Conservation (phyloP, 139 green algal species). For the Edaphochlamys debaryana region DNA sequence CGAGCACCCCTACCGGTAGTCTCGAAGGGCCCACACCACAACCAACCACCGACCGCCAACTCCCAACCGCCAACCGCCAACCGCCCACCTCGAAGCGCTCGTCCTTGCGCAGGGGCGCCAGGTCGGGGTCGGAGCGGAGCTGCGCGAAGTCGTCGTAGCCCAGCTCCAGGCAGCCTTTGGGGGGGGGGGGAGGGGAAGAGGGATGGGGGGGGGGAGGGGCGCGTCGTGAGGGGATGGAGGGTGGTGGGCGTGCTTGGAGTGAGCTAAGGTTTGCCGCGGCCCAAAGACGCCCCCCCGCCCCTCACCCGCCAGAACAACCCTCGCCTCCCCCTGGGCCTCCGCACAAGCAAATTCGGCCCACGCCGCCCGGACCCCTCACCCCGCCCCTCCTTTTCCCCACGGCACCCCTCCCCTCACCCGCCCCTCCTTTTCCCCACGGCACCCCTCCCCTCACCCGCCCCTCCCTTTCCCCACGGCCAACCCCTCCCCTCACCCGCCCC, state of each 20-base stretch:
- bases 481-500: neutral
- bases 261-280: too few relatives aligned
- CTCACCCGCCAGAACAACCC: too few relatives aligned
- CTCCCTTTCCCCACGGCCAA: too few relatives aligned
- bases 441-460: neutral
- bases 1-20: too few relatives aligned
- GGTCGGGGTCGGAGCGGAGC: slow-evolving; percentile 77
- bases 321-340: too few relatives aligned
- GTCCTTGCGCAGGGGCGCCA: slow-evolving; percentile 68
- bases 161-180: slow-evolving; percentile 71
- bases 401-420: neutral
- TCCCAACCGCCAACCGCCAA: neutral
- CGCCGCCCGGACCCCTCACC: too few relatives aligned
- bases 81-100: slow-evolving; percentile 73
- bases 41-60: neutral
- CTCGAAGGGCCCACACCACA: too few relatives aligned
- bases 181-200: neutral
- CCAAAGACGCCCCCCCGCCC: too few relatives aligned
- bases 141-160: slow-evolving; percentile 78
- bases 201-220: neutral
- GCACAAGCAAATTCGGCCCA: too few relatives aligned
- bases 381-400: too few relatives aligned
- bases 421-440: too few relatives aligned
- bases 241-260: too few relatives aligned
- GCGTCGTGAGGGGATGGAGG: neutral